Evolutionary conservation across 352 stramenopile genomes (phyloP), one percentile per base, ranked within the genome.

Genomic region (Phytophthora agathidicida): DNA sequence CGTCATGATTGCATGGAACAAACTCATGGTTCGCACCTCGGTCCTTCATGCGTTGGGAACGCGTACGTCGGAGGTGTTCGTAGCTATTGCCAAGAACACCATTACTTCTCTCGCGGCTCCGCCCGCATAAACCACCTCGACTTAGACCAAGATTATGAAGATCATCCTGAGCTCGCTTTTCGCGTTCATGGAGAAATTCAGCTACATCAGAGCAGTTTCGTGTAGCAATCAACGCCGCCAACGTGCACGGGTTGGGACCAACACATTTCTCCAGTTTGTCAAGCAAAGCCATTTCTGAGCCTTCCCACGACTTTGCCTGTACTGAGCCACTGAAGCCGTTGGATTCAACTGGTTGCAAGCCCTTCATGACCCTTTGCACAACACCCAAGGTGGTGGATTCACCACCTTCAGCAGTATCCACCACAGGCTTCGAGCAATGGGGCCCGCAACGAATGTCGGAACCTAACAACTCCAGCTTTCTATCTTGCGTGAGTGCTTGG

Each of bases 21-120:
- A 75, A 94, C 50, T 89, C 79, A 53, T 91, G 82, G 60, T 91
- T 92, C 7, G 82, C 73, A 33, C 82, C 82, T 14, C 78, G 73
- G 64, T 94, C 84, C 54, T 89, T 90, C 80, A 94, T 91, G 26
- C 84, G 84, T 63, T 94, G 84, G 35, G 74, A 64, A 3, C 84
- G 82, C 31, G 84, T 94, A 16, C 81, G 79, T 9, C 71, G 65
- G 27, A 94, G 49, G 47, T 94, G 84, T 24, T 92, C 82, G 17
- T 75, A 67, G 47, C 56, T 86, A 65, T 91, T 93, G 31, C 79
- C 81, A 8, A 74, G 63, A 22, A 75, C 74, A 5, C 66, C 72
- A 37, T 70, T 66, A 8, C 30, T 55, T 42, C 65, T 51, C 24
- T 80, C 70, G 24, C 63, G 49, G 26, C 71, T 71, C 45, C 44